phyloP scores from a whole-genome alignment of 2,329 filamentous ascomycete genomes.

The Xylariaceae sp. region DNA sequence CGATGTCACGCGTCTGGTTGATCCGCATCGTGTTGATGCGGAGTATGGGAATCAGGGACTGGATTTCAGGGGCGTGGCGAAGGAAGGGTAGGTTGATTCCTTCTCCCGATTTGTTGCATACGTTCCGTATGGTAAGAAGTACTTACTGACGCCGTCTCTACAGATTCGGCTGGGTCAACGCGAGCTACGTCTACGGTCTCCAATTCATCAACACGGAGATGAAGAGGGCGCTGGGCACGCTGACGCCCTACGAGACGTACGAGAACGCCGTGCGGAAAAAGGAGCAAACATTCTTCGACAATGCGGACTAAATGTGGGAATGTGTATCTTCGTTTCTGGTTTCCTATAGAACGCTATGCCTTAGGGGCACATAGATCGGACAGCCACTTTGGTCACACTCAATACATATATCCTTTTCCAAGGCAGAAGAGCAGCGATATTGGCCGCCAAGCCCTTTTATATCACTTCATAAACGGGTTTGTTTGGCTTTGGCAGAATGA shows the following conservation, averaged over 20 bases:
- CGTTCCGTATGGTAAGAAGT: no score
- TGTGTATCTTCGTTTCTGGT: no score
- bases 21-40: conserved; percentile 89
- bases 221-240: conserved; percentile 78
- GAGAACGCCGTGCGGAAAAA: conserved; percentile 59
- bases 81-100: conserved; percentile 72
- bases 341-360: no score
- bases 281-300: conserved; percentile 45
- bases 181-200: conserved; percentile 91
- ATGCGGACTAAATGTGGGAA: conserved; percentile 20
- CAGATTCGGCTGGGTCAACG: conserved; percentile 98
- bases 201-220: conserved; percentile 85
- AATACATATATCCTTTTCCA: background rate
- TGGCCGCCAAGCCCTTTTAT: no score
- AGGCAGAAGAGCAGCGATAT: no score
- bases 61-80: conserved; percentile 92
- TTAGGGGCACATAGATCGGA: no score
- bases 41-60: conserved; percentile 97
- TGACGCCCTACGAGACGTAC: conserved; percentile 83
- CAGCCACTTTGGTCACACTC: no score
- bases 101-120: background rate
- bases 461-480: no score
- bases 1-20: conserved; percentile 83
- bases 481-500: no score
- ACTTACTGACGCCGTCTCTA: conserved; percentile 7